These are phyloP conservation scores for Trypanosoma cruzi DNA, from an alignment of 208 protist species.

Conservation along the genomic window DNA sequence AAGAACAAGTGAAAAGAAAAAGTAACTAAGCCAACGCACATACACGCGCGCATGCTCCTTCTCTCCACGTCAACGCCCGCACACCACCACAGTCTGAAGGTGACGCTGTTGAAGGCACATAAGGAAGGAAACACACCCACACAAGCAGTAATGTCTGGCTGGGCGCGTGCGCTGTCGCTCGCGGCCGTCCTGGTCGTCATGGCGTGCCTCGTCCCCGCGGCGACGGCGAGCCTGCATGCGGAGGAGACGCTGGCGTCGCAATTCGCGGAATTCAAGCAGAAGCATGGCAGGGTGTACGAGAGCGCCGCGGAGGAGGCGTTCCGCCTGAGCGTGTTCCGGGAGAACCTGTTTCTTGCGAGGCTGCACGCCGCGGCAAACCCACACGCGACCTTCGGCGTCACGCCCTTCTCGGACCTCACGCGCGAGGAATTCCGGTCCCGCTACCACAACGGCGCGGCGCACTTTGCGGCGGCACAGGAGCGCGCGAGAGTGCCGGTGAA, in stretches of 20 bases:
- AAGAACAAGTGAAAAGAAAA: too few species aligned
- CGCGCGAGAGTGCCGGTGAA: not conserved
- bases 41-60: not conserved
- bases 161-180: not conserved
- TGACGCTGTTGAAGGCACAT: not conserved
- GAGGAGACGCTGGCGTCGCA: conserved; percentile 18
- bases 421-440: conserved; percentile 49
- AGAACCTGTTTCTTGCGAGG: conserved; percentile 54
- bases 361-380: conserved; percentile 40
- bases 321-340: conserved; percentile 54
- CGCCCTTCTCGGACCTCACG: conserved; percentile 66
- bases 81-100: not conserved
- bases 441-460: too few species aligned
- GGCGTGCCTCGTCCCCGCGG: conserved; percentile 14
- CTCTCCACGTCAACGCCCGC: not conserved
- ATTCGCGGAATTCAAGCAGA: conserved; percentile 73
- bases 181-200: conserved; percentile 8
- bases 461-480: conserved; percentile 33
- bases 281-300: conserved; percentile 67
- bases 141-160: conserved; percentile 1
- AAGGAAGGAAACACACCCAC: not conserved
- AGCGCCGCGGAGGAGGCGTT: conserved; percentile 46
- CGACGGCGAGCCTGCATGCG: conserved; percentile 13
- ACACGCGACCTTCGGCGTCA: conserved; percentile 58
- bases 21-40: too few species aligned